These are phyloP conservation scores for Dalechampia spathulata DNA, from an alignment of 441 rosid genomes.

Conservation along the genomic window DNA sequence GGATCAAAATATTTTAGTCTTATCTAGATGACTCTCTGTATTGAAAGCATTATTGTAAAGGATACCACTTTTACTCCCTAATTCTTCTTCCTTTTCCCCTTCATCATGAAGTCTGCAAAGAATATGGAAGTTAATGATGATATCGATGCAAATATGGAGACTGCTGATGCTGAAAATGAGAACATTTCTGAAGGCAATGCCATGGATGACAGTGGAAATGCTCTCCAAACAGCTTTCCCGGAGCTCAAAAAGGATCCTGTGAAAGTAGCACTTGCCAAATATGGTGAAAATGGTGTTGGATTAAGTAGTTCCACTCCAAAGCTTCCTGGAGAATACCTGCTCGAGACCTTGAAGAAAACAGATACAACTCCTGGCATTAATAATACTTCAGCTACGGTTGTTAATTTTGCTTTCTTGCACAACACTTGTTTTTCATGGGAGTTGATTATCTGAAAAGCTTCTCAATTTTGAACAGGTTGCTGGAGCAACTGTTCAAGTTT, in stretches of 20 bases:
- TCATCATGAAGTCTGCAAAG: constrained; percentile 26
- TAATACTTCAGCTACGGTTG: constrained; percentile 34
- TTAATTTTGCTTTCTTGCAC: constrained; percentile 13
- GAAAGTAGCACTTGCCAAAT: too few relatives aligned
- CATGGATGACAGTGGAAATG: constrained; percentile 4
- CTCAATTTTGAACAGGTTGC: constrained; percentile 33
- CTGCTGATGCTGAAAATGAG: constrained; percentile 12
- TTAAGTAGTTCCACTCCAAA: constrained; percentile 17
- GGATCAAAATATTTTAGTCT: too few relatives aligned
- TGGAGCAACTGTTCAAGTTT: constrained; percentile 43
- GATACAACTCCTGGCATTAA: constrained; percentile 17
- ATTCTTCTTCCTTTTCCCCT: neutral
- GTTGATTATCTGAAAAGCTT: constrained; percentile 9
- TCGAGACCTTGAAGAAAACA: constrained; percentile 4
- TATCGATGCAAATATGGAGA: constrained; percentile 14
- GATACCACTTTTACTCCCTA: too few relatives aligned
- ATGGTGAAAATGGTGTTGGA: too few relatives aligned
- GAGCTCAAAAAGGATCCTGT: too few relatives aligned
- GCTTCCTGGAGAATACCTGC: neutral
- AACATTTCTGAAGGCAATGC: constrained; percentile 12
- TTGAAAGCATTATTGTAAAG: too few relatives aligned
- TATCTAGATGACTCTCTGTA: too few relatives aligned
- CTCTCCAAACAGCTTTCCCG: too few relatives aligned
- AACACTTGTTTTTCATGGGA: neutral
- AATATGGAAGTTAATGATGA: constrained; percentile 25